Evolutionary conservation across 495 filamentous ascomycete species (phyloP), one percentile per base, ranked within the genome.

Genomic region (Aspergillus sclerotioniger): DNA sequence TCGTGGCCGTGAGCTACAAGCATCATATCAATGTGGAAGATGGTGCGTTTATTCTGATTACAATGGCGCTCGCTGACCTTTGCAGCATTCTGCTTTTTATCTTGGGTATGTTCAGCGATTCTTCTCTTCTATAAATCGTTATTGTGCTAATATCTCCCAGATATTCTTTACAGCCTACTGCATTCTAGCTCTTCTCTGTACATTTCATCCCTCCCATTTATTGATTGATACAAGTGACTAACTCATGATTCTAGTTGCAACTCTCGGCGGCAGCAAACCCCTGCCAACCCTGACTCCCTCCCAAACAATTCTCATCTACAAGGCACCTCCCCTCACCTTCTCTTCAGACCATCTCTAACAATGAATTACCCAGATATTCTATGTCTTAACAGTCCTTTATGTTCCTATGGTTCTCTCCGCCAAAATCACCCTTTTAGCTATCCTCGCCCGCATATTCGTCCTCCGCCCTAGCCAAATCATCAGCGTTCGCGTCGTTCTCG

Each of bases 391-490:
- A 3, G 53, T 74, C 12, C 39, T 74, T 17, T 76, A 76, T 53
- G 66, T 68, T 6, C 70, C 70, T 16, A 69, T 67, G 57, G 66
- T 68, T 9, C 63, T 71, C 32, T 61, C 63, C 43, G 67, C 70
- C 54, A 76, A 74, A 53, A 52, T 69, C 31, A 60, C 70, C 35
- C 63, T 76, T 9, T 65, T 76, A 7, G 53, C 68, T 15, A 62
- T 72, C 49, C 58, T 76, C 28, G 59, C 66, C 8, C 67, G 73
- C 3, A 50, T 74, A 16, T 74, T 71, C 64, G 58, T 58, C 1
- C 63, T 69, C 20, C 65, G 62, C 59, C 35, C 39, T 1, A 56
- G 49, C 37, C 69, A 66, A 19, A 57, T 69, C 15, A 57, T 68
- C 10, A 45, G 55, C 51, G 58, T 74, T 9, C 60, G 66, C 57